Base-by-base conservation (phyloP, 2,329 filamentous ascomycete genomes). In the Scedosporium minutisporum region DNA sequence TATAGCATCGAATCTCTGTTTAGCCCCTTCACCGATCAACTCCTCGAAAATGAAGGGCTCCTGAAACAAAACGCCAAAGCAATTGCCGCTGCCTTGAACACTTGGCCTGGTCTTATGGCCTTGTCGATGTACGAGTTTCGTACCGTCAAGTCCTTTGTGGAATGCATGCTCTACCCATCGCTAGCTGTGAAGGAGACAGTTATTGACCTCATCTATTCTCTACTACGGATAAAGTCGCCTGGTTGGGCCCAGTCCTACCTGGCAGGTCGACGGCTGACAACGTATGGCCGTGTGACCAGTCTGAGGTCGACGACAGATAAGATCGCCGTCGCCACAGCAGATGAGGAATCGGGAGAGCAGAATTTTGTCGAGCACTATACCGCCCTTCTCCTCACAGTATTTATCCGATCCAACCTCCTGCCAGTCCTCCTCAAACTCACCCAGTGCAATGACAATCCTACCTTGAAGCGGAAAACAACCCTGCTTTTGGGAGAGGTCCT, bases 181-280 rank as follows among this genome's bases (percentile, higher is more conserved):
- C 74, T 80, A 5, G 71, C 74, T 0, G 80, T 87, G 58, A 78
- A 83, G 58, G 92, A 96, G 70, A 88, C 93, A 0, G 86, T 97
- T 18, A 81, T 99, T 65, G 95, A 99, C 72, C 78, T 99, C 12
- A 76, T 99, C 18, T 97, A 96, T 69, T 81, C 82, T 0, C 72
- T 88, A 2, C 75, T 99, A 60, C 87, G 93, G 42, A 97, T 99
- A 71, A 97, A 97, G 68, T 88, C 93, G 64, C 87, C 95, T 53
- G 87, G 92, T 7, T 99, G 95, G 95, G 96, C 95, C 6, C 93
- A 91, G 0, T 96, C 93, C 0, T 99, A 96, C 72, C 82, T 99
- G 57, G 95, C 96, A 42, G 96, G 95, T 6, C 85, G 95, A 66
- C 83, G 96, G 64, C 79, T 99, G 57, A 99, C 96, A 0, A 99